Evolutionary conservation across 352 stramenopile species (phyloP).

Genomic region (Pythium periplocum): DNA sequence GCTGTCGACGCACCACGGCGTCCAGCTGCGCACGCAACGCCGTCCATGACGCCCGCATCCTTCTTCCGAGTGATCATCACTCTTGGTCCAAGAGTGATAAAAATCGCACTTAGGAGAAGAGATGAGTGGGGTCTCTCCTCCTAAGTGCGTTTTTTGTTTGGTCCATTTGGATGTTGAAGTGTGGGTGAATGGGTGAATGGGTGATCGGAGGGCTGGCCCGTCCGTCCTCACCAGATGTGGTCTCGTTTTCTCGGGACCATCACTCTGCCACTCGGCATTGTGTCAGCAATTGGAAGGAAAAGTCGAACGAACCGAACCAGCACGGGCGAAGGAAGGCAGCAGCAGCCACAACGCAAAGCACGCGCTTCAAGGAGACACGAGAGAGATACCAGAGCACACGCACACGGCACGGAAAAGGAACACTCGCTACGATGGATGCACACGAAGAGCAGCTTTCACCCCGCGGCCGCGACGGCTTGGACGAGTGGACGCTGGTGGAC

Average conservation of each 20-base stretch:
- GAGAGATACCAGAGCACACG: too few species aligned
- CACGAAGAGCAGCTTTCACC: conserved; percentile 4
- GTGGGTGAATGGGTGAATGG: conserved; percentile 11
- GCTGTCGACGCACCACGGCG: conserved; percentile 42
- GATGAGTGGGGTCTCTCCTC: too few species aligned
- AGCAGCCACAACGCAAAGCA: too few species aligned
- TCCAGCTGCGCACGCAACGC: conserved; percentile 46
- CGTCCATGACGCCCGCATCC: not conserved
- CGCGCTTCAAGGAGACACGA: too few species aligned
- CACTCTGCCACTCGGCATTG: conserved; percentile 6
- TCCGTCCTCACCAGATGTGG: not conserved
- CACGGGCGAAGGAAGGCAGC: not conserved
- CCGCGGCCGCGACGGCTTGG: conserved; percentile 14
- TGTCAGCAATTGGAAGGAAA: too few species aligned
- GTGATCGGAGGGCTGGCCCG: not conserved
- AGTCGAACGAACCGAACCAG: too few species aligned
- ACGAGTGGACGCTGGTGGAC: conserved; percentile 71
- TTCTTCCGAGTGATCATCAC: too few species aligned
- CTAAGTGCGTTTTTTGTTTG: too few species aligned
- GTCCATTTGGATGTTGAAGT: conserved; percentile 11
- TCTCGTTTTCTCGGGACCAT: conserved; percentile 16
- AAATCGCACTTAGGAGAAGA: too few species aligned
- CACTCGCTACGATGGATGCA: too few species aligned
- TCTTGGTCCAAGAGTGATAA: too few species aligned
- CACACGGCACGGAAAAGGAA: too few species aligned